Conservation (phyloP, 2,329 filamentous ascomycete species). For the Leptographium lundbergii region DNA sequence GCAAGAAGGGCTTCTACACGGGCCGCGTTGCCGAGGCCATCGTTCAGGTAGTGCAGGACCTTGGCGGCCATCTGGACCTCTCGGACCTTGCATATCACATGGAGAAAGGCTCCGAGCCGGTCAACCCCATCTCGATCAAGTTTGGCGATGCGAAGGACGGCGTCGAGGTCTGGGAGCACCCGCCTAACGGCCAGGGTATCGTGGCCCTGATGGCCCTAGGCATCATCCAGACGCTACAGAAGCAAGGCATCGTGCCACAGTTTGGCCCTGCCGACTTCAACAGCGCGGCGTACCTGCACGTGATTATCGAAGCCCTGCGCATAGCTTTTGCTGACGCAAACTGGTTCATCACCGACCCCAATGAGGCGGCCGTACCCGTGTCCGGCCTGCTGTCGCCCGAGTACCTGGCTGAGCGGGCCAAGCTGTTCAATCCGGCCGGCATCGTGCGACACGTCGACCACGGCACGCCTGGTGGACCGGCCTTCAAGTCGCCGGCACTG, state of each 20-base stretch:
- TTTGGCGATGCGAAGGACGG: conserved; percentile 38
- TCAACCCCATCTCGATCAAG: conserved; percentile 71
- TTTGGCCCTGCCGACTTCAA: conserved; percentile 68
- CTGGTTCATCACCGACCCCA: conserved; percentile 85
- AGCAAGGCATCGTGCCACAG: conserved; percentile 56
- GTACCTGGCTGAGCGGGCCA: conserved; percentile 61
- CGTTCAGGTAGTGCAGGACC: conserved; percentile 61
- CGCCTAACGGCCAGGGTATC: conserved; percentile 91
- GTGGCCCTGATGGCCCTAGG: conserved; percentile 90
- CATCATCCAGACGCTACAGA: conserved; percentile 77
- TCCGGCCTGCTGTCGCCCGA: conserved; percentile 54
- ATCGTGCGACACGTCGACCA: conserved; percentile 53
- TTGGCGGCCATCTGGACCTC: conserved; percentile 65
- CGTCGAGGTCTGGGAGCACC: conserved; percentile 89
- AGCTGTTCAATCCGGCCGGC: conserved; percentile 40
- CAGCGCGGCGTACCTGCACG: conserved; percentile 67
- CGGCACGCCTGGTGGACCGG: conserved; percentile 33
- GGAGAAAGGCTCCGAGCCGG: conserved; percentile 54
- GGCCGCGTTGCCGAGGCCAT: conserved; percentile 73
- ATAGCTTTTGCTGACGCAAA: conserved; percentile 81
- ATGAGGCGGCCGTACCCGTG: conserved; percentile 56
- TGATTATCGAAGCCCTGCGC: conserved; percentile 73
- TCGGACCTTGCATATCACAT: conserved; percentile 73
- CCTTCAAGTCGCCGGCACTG: conserved; percentile 55
- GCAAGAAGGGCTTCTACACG: conserved; percentile 84